These are phyloP conservation scores for Suhomyces canberraensis DNA, from an alignment of 805 yeast genomes.

Conservation along the genomic window DNA sequence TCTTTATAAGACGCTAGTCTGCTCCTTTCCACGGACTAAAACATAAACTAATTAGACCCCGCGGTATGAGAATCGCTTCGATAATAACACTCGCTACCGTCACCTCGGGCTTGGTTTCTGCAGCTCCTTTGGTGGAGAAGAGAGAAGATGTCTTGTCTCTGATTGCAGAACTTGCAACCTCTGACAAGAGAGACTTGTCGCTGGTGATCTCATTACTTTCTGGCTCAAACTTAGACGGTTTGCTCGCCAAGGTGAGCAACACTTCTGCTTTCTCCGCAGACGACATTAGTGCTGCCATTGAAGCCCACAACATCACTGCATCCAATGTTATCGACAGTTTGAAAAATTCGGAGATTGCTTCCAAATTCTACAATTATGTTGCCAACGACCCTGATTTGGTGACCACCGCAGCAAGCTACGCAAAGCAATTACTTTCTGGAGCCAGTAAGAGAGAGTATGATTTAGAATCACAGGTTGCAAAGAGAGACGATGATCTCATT, in stretches of 20 bases:
- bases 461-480: slow-evolving; percentile 1
- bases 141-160: slow-evolving; percentile 3
- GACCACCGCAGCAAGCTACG: slow-evolving; percentile 13
- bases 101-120: slow-evolving; percentile 17
- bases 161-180: not conserved
- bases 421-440: slow-evolving; percentile 12
- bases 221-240: slow-evolving; percentile 13
- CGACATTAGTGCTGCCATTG: slow-evolving; percentile 13
- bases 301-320: slow-evolving; percentile 13
- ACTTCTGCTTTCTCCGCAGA: slow-evolving; percentile 15
- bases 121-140: slow-evolving; percentile 18
- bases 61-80: slow-evolving; percentile 21
- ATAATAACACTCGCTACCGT: slow-evolving; percentile 16
- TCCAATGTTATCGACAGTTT: slow-evolving; percentile 12
- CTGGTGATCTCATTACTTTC: slow-evolving; percentile 14
- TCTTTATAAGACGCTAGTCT: not conserved
- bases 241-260: slow-evolving; percentile 14
- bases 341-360: slow-evolving; percentile 12
- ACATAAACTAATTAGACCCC: no score
- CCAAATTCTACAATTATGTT: slow-evolving; percentile 15
- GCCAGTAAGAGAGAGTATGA: slow-evolving; percentile 12
- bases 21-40: no score
- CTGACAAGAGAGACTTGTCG: slow-evolving; percentile 6
- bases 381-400: slow-evolving; percentile 15
- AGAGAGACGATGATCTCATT: slow-evolving; percentile 15